Conservation (phyloP, 208 protist genomes). For the Trypanosoma lewisi region DNA sequence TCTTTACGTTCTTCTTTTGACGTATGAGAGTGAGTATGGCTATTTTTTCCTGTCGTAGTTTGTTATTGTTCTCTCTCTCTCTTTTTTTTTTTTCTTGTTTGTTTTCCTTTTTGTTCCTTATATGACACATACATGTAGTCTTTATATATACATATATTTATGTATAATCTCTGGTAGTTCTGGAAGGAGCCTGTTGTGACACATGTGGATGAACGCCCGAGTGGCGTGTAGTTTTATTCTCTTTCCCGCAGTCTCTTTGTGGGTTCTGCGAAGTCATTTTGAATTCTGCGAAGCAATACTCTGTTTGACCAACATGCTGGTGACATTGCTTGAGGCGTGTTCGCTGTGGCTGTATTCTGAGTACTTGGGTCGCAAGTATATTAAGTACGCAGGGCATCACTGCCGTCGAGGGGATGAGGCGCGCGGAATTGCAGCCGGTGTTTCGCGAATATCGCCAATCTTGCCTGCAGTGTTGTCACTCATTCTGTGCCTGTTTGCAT, state of each 20-base stretch:
- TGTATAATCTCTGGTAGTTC: not conserved
- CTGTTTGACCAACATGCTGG: constrained; percentile 30
- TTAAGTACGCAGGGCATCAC: constrained; percentile 35
- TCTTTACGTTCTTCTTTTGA: too few relatives aligned
- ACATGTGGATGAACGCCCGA: not conserved
- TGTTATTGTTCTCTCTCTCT: not conserved
- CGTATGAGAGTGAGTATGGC: too few relatives aligned
- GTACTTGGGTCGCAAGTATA: constrained; percentile 42
- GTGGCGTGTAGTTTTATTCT: not conserved
- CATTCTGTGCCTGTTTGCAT: constrained; percentile 13
- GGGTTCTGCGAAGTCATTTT: not conserved
- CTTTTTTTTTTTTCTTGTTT: constrained; percentile 2
- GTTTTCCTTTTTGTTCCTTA: constrained; percentile 2
- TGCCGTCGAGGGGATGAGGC: constrained; percentile 9
- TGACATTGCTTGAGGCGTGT: constrained; percentile 28
- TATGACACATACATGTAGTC: not conserved
- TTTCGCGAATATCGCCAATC: constrained; percentile 42
- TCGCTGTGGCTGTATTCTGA: constrained; percentile 51
- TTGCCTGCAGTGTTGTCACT: constrained; percentile 33
- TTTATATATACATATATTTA: too few relatives aligned
- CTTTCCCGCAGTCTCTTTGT: constrained; percentile 16
- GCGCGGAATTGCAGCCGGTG: not conserved
- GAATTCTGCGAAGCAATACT: constrained; percentile 19
- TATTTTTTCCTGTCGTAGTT: not conserved
- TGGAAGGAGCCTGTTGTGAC: not conserved